Conservation (phyloP, 805 yeast genomes). For the Crinitomyces ghanaensis region DNA sequence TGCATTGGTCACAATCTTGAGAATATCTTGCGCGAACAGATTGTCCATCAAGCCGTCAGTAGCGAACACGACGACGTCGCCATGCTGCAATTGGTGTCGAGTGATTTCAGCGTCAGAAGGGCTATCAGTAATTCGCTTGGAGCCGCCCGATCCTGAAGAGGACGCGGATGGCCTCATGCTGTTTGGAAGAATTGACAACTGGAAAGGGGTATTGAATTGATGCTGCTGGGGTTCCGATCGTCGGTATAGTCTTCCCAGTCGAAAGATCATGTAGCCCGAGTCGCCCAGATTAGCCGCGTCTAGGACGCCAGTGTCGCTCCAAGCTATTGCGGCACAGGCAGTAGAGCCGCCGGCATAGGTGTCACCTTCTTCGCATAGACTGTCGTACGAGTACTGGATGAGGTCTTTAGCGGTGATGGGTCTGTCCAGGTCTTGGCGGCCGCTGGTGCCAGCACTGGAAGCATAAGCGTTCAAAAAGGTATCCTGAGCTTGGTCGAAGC, state of each 20-base stretch:
- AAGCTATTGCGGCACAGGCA: constrained; percentile 66
- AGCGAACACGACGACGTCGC: constrained; percentile 74
- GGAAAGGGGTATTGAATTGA: constrained; percentile 86
- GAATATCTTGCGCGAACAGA: constrained; percentile 60
- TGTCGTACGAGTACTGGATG: constrained; percentile 44
- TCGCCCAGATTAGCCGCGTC: constrained; percentile 80
- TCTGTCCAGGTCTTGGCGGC: constrained; percentile 2
- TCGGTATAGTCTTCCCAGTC: constrained; percentile 47
- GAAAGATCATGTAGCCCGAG: constrained; percentile 83
- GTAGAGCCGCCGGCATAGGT: constrained; percentile 92
- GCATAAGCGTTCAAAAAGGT: constrained; percentile 13
- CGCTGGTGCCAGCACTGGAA: constrained; percentile 6
- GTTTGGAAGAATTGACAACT: constrained; percentile 72
- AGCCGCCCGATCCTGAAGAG: constrained; percentile 26
- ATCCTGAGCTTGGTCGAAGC: constrained; percentile 18
- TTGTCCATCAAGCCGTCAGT: constrained; percentile 94
- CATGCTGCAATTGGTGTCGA: constrained; percentile 49
- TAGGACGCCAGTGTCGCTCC: constrained; percentile 38
- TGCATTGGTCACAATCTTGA: constrained; percentile 49
- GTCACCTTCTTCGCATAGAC: constrained; percentile 40
- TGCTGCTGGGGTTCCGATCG: constrained; percentile 74
- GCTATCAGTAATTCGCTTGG: constrained; percentile 31
- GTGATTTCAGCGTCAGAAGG: constrained; percentile 63
- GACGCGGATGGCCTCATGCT: no score
- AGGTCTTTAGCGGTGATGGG: constrained; percentile 27